Conservation (phyloP, 1,284 basidiomycete genomes). For the Kwoniella shivajii region DNA sequence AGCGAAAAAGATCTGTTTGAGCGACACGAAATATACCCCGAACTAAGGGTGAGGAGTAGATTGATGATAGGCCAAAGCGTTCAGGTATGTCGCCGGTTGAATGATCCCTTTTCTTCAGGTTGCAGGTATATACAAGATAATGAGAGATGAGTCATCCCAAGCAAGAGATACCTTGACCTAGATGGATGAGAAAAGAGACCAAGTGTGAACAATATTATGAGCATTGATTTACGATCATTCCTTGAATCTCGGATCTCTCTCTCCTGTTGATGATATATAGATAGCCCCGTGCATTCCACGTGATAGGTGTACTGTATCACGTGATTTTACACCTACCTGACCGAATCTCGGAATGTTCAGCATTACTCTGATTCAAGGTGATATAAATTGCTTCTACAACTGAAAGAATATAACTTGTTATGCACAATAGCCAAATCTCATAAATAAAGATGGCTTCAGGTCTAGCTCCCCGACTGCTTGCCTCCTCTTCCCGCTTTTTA, state of each 20-base stretch:
- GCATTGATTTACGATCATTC: no score
- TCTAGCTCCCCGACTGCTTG: neutral
- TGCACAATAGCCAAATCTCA: neutral
- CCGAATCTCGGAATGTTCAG: conserved; percentile 3
- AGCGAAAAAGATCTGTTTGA: no score
- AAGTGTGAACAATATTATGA: no score
- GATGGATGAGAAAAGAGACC: no score
- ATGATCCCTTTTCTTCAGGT: neutral
- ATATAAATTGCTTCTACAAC: no score
- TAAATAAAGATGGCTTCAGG: neutral
- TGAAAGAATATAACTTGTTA: no score
- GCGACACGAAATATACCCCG: neutral
- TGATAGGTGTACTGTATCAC: neutral
- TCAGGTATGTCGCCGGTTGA: neutral
- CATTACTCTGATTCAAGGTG: no score
- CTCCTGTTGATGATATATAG: neutral
- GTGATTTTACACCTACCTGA: neutral
- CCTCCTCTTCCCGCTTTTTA: neutral
- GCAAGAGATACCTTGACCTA: neutral
- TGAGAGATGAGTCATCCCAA: neutral
- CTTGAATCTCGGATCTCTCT: neutral
- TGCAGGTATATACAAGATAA: neutral
- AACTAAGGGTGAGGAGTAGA: neutral
- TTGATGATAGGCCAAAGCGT: neutral
- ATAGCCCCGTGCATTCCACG: conserved; percentile 3